A percentile compares a stretch with the other conserved stretches of the same genome.
These are phyloP conservation scores for Pterocarpus macrocarpus DNA, from an alignment of 306 rosid species.

Conservation along the genomic window DNA sequence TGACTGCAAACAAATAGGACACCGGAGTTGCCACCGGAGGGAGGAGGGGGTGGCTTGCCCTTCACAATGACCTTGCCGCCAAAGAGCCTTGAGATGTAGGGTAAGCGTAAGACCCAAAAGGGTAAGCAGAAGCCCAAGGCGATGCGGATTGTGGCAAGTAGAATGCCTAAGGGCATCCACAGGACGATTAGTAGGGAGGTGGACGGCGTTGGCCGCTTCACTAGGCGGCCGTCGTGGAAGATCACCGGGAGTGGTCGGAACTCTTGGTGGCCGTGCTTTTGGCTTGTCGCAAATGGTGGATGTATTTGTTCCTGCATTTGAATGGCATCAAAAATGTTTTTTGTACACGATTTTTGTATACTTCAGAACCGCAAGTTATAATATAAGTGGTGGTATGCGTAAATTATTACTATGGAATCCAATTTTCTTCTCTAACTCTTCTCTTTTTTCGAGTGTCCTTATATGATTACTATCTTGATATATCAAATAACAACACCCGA, in stretches of 20 bases:
- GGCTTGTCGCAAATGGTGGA: conserved; percentile 52
- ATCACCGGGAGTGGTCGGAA: conserved; percentile 86
- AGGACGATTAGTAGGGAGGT: conserved; percentile 77
- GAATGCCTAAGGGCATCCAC: conserved; percentile 94
- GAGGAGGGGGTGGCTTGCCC: conserved; percentile 75
- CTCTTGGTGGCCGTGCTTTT: conserved; percentile 42
- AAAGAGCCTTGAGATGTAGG: conserved; percentile 57
- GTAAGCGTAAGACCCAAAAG: conserved; percentile 65
- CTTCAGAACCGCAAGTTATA: too few relatives aligned
- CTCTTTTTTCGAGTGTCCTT: too few relatives aligned
- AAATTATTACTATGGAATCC: too few relatives aligned
- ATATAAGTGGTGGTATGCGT: too few relatives aligned
- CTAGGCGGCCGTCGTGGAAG: conserved; percentile 96
- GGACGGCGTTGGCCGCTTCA: conserved; percentile 81
- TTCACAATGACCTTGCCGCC: conserved; percentile 74
- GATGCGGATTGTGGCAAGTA: conserved; percentile 69
- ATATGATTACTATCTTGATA: too few relatives aligned
- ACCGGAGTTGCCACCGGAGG: conserved; percentile 53
- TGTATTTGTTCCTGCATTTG: conserved; percentile 64
- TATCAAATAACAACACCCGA: too few relatives aligned
- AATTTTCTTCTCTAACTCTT: too few relatives aligned
- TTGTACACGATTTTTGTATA: too few relatives aligned
- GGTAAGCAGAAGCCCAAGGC: conserved; percentile 60
- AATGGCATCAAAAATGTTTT: neutral
- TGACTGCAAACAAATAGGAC: conserved; percentile 95